Evolutionary conservation across 129 eudicot species (phyloP).

Genomic region (Daucus carota): DNA sequence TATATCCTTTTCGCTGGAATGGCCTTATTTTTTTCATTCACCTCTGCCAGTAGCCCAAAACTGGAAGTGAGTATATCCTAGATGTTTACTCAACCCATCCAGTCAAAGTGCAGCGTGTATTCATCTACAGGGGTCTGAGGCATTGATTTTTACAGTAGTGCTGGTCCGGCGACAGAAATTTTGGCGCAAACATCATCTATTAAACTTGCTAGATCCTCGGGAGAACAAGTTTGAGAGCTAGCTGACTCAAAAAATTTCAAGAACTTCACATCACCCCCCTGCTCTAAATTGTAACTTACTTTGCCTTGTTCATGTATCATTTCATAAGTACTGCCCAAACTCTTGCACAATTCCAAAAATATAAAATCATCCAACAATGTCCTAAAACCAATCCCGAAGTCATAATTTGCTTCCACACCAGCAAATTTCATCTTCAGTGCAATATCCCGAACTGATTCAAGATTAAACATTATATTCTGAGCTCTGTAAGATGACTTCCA

Average conservation of each 20-base stretch:
- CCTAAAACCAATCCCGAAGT: constrained; percentile 24
- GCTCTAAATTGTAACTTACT: constrained; percentile 7
- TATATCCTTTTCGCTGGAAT: neutral
- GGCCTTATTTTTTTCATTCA: neutral
- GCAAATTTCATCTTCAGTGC: constrained; percentile 49
- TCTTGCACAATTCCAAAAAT: constrained; percentile 41
- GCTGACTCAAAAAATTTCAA: constrained; percentile 14
- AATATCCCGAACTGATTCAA: constrained; percentile 35
- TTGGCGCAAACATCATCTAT: constrained; percentile 35
- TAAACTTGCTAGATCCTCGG: constrained; percentile 43
- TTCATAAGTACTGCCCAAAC: constrained; percentile 37
- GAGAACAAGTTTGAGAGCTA: constrained; percentile 26
- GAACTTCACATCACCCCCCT: constrained; percentile 22
- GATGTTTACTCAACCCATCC: neutral
- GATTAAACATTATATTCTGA: constrained; percentile 44
- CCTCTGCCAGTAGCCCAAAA: neutral
- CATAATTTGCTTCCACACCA: constrained; percentile 27
- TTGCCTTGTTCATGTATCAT: constrained; percentile 28
- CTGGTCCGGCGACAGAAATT: neutral
- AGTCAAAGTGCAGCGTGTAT: neutral
- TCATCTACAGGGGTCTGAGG: neutral
- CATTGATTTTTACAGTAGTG: neutral
- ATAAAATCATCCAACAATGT: constrained; percentile 35
- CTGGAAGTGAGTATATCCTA: neutral
- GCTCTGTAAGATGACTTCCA: constrained; percentile 29